phyloP scores from a whole-genome alignment of 1,284 basidiomycete genomes.

The Sporisorium iseilematis-ciliati region DNA sequence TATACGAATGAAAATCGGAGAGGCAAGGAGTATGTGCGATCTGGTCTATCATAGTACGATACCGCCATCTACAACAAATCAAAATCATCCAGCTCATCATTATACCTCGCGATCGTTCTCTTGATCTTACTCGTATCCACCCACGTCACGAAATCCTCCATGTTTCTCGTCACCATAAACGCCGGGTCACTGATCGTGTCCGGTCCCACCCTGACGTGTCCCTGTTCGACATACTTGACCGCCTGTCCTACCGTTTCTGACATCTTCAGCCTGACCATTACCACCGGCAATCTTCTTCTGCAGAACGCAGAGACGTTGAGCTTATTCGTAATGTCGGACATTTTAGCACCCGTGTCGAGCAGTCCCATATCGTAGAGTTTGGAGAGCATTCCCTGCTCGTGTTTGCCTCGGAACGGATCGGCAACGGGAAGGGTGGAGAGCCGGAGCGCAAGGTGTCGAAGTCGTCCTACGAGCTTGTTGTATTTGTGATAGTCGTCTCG shows the following conservation, averaged over 20 bases:
- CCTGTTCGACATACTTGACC: slow-evolving; percentile 96
- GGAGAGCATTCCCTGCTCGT: slow-evolving; percentile 87
- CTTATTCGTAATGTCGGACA: slow-evolving; percentile 76
- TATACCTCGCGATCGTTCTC: slow-evolving; percentile 94
- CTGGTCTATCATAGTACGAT: no score
- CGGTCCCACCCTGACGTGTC: slow-evolving; percentile 95
- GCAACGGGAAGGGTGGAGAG: slow-evolving; percentile 87
- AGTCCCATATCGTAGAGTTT: slow-evolving; percentile 99
- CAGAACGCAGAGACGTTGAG: slow-evolving; percentile 95
- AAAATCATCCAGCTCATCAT: slow-evolving; percentile 78
- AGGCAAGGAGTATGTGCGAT: no score
- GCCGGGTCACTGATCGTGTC: slow-evolving; percentile 97
- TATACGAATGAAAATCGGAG: no score
- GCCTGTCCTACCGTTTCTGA: slow-evolving; percentile 96
- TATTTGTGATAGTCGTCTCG: slow-evolving; percentile 96
- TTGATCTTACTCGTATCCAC: slow-evolving; percentile 97
- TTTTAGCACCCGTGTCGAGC: slow-evolving; percentile 75
- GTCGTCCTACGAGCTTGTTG: slow-evolving; percentile 91
- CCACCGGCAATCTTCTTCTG: slow-evolving; percentile 88
- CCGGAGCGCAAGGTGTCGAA: slow-evolving; percentile 87
- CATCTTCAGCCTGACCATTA: slow-evolving; percentile 94
- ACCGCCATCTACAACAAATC: slow-evolving; percentile 54
- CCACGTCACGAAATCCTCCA: slow-evolving; percentile 99
- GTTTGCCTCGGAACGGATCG: slow-evolving; percentile 87
- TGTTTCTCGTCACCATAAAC: slow-evolving; percentile 89